Base-by-base conservation (phyloP, 208 protist species). In the Acanthamoeba lenticulata region DNA sequence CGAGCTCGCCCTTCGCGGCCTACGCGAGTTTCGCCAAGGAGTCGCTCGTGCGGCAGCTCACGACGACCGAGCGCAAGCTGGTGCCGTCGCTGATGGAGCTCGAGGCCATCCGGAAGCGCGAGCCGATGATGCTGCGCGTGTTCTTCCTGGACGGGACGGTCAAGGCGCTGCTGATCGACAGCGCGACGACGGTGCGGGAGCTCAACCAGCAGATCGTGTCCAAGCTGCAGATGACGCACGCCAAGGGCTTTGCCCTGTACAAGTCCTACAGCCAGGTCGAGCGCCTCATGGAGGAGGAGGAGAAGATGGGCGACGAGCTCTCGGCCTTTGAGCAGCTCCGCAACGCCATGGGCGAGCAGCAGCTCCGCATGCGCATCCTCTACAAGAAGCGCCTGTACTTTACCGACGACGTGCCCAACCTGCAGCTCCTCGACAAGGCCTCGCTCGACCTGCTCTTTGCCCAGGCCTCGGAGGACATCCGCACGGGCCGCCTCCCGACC, bases 91-190 rank as follows among this genome's bases (percentile, higher is more conserved):
- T 85, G 62, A 93, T 93, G 90, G 90, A 93, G 44, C 65, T 93
- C 34, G 67, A 93, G 69, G 90, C 90, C 47, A 60, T 93, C 90
- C 65, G 49, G 21, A 93, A 93, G 49, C 57, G 57, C 19, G 90
- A 93, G 90, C 55, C 45, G 34, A 93, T 93, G 44, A 40, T 93
- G 40, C 47, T 55, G 17, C 40, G 90, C 42, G 90, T 93, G 6
- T 93, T 93, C 44, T 85, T 93, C 65, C 57, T 93, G 90, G 88
- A 92, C 40, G 88, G 88, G 2, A n/a, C 88, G 27, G 88, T 92
- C 40, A 92, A 92, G 45, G 88, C 88, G n/a, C 60, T 90, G 34
- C 81, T 90, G 44, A 19, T 90, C 32, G 52, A 90, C 52, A 90
- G 81, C 38, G 81, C 88, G 27, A 77, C 88, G 29, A 92, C 88